Base-by-base conservation (phyloP, 768 basidiomycete genomes). In the Suillus subluteus region DNA sequence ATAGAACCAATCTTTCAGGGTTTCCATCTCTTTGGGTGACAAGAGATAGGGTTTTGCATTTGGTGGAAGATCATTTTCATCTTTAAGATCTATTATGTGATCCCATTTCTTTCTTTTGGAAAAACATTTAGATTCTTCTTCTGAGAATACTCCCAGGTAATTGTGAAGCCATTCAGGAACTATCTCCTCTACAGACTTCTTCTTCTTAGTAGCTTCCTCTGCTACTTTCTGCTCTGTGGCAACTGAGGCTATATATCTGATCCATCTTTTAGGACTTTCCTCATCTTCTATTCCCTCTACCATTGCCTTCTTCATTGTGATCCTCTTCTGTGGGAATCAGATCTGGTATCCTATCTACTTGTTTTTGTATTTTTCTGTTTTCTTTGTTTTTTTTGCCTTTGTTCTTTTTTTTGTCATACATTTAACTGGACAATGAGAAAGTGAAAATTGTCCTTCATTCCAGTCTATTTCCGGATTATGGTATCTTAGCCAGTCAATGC, bases 21-120 rank as follows among this genome's bases (percentile, higher is more conserved):
- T 40, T 12, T 50, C 54, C 62, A 35, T 63, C 13, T 63, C 62
- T 41, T 26, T 56, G 11, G 30, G 58, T 30, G 18, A 68, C 50
- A 23, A 55, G 1, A 9, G 48, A 4, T 21, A 48, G 0, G 46
- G 21, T 23, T 48, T 48, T 5, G 5, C 46, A 12, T 48, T 48
- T 23, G 46, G 46, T 4, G 12, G 46, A n/a, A 48, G n/a, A 6
- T 48, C 12, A 1, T 2, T 4, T 0, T 23, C 54, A 6, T 64
- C 56, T 30, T 64, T 62, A 37, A 67, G n/a, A 18, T 67, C 58
- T 2, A 67, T 68, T 16, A 52, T 30, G 18, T 68, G 67, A 18
- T 68, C 64, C 58, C 64, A 68, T 18, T 46, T 46, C 56, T 62
- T 68, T 4, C 56, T 38, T 4, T 37, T 21, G 13, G 64, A 64